These are phyloP conservation scores for Styphnolobium japonicum DNA, from an alignment of 306 rosid genomes.

Conservation along the genomic window DNA sequence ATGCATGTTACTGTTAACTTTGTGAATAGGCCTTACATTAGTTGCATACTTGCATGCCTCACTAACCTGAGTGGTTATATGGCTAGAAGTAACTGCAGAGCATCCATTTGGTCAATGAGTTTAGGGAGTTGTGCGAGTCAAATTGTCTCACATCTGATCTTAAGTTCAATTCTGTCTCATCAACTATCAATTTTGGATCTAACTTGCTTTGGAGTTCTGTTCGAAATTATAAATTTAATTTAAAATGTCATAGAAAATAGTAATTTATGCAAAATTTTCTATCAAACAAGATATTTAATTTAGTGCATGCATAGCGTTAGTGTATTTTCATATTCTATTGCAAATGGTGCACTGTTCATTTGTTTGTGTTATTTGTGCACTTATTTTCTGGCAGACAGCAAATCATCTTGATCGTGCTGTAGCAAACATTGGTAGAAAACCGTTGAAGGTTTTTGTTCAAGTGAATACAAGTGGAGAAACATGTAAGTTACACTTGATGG, in stretches of 20 bases:
- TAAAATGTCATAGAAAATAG: not conserved
- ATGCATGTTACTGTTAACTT: not conserved
- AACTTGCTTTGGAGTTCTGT: not conserved
- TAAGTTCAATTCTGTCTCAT: not conserved
- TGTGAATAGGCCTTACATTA: not conserved
- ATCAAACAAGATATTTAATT: not conserved
- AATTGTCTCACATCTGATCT: not conserved
- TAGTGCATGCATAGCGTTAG: not conserved
- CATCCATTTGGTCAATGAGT: not conserved
- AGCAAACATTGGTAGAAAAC: constrained; percentile 71
- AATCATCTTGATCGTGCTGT: constrained; percentile 69
- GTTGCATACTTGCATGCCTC: not conserved
- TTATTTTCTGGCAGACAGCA: constrained; percentile 63
- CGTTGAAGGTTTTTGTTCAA: constrained; percentile 83
- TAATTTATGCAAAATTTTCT: not conserved
- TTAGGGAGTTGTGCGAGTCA: not conserved
- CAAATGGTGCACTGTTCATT: constrained; percentile 1
- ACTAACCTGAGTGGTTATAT: not conserved
- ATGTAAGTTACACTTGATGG: constrained; percentile 48
- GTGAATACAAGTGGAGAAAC: constrained; percentile 98
- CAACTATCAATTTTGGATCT: not conserved
- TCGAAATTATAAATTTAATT: not conserved
- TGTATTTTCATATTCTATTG: not conserved
- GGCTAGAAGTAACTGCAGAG: not conserved
- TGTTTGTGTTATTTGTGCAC: not conserved